phyloP scores from a whole-genome alignment of 177 flowering plant genomes.

The Vitis hybrid region DNA sequence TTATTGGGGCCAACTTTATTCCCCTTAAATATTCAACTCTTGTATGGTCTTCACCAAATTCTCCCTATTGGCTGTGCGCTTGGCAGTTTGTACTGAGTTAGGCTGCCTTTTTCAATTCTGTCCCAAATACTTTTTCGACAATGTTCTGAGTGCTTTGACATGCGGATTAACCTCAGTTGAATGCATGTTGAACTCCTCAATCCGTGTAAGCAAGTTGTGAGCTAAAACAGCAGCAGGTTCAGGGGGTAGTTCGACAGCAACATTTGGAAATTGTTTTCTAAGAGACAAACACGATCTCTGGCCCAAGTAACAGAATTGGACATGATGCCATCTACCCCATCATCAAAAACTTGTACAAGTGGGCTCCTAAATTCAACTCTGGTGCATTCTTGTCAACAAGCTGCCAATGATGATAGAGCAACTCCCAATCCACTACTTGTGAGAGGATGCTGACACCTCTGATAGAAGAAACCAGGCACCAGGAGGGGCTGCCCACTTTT shows the following conservation, averaged over 20 bases:
- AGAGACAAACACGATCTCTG: constrained; percentile 66
- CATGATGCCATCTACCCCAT: constrained; percentile 32
- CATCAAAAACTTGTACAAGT: constrained; percentile 19
- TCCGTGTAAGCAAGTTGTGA: constrained; percentile 68
- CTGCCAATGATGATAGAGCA: constrained; percentile 91
- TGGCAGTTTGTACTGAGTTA: no score
- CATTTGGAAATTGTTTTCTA: constrained; percentile 87
- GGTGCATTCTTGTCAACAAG: constrained; percentile 62
- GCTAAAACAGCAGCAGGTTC: constrained; percentile 92
- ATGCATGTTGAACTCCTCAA: constrained; percentile 83
- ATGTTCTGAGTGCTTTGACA: constrained; percentile 80
- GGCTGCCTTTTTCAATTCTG: no score
- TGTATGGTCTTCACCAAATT: no score
- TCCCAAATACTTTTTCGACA: constrained; percentile 19
- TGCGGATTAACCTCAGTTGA: constrained; percentile 96
- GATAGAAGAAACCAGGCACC: constrained; percentile 97
- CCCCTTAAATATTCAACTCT: no score
- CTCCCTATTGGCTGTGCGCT: no score
- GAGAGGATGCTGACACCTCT: constrained; percentile 80
- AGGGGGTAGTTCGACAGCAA: constrained; percentile 76
- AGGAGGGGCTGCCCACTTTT: constrained; percentile 93
- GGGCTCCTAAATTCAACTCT: constrained; percentile 30
- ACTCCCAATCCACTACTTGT: constrained; percentile 81
- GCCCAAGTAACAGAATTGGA: constrained; percentile 73
- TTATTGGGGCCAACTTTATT: no score